Evolutionary conservation across 2,329 filamentous ascomycete species (phyloP).

Genomic region (Amesomyces nigricolor): DNA sequence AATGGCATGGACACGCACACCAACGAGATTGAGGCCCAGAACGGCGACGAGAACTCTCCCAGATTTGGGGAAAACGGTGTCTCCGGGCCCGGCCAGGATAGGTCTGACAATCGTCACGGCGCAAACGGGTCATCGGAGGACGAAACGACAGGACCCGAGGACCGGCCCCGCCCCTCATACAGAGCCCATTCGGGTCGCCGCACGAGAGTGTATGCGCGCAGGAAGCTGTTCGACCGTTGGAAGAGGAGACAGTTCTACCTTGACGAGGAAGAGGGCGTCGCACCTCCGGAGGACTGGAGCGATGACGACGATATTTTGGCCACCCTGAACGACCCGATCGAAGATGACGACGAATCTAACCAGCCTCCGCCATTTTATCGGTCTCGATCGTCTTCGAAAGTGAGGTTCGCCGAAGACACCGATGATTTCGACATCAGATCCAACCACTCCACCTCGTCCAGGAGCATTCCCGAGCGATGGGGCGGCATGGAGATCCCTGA

Average conservation of each 20-base stretch:
- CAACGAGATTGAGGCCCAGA: constrained; percentile 11
- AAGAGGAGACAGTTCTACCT: constrained; percentile 72
- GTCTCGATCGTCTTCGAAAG: constrained; percentile 73
- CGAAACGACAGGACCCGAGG: neutral
- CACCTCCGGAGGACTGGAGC: constrained; percentile 58
- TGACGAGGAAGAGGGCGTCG: constrained; percentile 74
- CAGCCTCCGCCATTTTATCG: constrained; percentile 39
- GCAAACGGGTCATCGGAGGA: neutral
- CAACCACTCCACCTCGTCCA: constrained; percentile 66
- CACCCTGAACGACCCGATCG: constrained; percentile 34
- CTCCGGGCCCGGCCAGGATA: constrained; percentile 5
- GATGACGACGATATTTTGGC: constrained; percentile 53
- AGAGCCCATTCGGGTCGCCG: constrained; percentile 12
- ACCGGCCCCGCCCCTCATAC: constrained; percentile 10
- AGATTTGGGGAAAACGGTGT: constrained; percentile 2
- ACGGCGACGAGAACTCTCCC: constrained; percentile 7
- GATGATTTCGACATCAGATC: constrained; percentile 66
- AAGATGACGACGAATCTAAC: constrained; percentile 42
- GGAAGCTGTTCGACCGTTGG: constrained; percentile 65
- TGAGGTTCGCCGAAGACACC: constrained; percentile 67
- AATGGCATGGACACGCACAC: constrained; percentile 18
- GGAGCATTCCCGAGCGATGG: constrained; percentile 68
- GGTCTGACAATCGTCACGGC: neutral
- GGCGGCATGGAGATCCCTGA: constrained; percentile 73
- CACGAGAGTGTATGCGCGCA: constrained; percentile 39